phyloP scores from a whole-genome alignment of 768 basidiomycete species.

The Lactarius sanguifluus region DNA sequence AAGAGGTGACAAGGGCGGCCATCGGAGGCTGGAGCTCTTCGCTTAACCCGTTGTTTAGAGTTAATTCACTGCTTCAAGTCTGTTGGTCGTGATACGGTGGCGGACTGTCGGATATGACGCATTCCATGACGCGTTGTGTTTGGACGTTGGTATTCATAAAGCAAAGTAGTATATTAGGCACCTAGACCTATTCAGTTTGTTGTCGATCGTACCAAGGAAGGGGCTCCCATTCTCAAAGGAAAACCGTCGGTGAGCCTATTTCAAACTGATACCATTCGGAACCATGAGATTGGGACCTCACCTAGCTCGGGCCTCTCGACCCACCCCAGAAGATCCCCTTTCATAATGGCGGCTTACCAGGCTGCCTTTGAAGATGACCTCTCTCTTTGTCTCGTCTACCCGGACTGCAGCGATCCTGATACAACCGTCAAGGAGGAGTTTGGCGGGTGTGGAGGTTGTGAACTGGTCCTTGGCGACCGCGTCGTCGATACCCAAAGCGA shows the following conservation, averaged over 20 bases:
- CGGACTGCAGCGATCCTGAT: constrained; percentile 91
- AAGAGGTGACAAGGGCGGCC: too few species aligned
- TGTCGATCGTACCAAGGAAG: too few species aligned
- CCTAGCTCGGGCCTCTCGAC: constrained; percentile 8
- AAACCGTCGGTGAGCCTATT: background rate
- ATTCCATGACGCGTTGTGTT: too few species aligned
- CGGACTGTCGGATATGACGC: too few species aligned
- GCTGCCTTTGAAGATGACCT: constrained; percentile 77
- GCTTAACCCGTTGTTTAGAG: background rate
- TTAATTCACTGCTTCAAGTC: background rate
- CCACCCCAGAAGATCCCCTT: background rate
- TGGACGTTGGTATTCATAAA: too few species aligned
- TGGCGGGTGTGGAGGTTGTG: constrained; percentile 90
- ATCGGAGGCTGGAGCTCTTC: constrained; percentile 6
- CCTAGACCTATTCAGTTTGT: too few species aligned
- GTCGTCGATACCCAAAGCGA: constrained; percentile 98
- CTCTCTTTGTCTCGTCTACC: constrained; percentile 88
- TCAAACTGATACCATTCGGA: background rate
- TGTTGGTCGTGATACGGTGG: too few species aligned
- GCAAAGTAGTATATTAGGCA: too few species aligned
- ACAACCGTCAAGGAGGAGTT: constrained; percentile 97
- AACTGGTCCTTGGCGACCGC: constrained; percentile 92
- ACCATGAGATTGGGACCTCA: background rate
- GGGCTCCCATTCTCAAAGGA: background rate
- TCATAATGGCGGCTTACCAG: constrained; percentile 49